Percentiles rank a stretch among this genome's conserved stretches.
Conservation (phyloP, 169 alveolate genomes). For the Plasmodium knowlesi region DNA sequence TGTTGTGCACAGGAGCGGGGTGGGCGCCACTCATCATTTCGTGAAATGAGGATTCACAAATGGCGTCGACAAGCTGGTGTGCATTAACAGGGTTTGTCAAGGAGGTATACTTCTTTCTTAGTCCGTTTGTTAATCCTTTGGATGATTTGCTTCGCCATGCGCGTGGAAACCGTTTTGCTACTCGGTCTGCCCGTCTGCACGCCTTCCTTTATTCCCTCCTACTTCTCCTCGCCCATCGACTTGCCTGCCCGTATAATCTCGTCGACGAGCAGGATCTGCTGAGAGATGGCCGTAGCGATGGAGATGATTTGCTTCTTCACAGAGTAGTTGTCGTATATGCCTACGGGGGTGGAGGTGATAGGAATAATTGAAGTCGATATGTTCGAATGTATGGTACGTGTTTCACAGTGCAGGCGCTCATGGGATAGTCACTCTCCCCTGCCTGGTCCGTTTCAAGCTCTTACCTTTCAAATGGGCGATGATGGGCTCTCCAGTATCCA, state of each 20-base stretch:
- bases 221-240: slow-evolving; percentile 87
- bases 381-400: neutral
- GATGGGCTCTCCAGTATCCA: slow-evolving; percentile 93
- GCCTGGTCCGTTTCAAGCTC: neutral
- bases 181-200: too few relatives aligned
- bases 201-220: neutral
- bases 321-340: slow-evolving; percentile 96
- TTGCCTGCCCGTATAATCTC: slow-evolving; percentile 98
- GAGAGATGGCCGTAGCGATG: slow-evolving; percentile 98
- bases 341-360: slow-evolving; percentile 33
- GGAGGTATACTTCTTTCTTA: neutral
- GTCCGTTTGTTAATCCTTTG: too few relatives aligned
- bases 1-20: neutral
- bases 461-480: slow-evolving; percentile 93
- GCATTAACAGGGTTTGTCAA: neutral
- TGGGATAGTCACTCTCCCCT: neutral
- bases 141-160: too few relatives aligned
- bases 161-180: too few relatives aligned
- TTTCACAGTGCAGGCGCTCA: neutral
- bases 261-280: slow-evolving; percentile 97
- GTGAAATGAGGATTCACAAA: neutral
- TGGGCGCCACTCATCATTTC: neutral
- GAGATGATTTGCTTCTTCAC: slow-evolving; percentile 96
- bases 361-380: neutral
- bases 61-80: neutral